Evolutionary conservation across 306 rosid genomes (phyloP).

Genomic region (Castanea sativa): DNA sequence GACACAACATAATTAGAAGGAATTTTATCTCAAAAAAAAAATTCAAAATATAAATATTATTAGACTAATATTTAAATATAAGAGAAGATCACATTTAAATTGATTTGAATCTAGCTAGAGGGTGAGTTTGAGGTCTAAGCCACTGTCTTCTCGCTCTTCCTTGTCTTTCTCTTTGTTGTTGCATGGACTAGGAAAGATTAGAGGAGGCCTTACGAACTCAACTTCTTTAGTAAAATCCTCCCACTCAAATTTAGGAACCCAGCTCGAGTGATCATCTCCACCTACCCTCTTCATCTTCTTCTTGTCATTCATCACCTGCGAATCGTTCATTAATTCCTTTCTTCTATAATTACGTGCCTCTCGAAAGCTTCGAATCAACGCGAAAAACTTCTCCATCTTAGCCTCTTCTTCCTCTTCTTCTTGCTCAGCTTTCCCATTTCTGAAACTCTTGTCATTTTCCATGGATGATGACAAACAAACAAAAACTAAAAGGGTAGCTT

Average conservation of each 20-base stretch:
- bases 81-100: too few relatives aligned
- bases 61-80: too few relatives aligned
- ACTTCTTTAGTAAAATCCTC: slow-evolving; percentile 39
- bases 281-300: slow-evolving; percentile 18
- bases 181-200: slow-evolving; percentile 6
- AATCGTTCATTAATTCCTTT: slow-evolving; percentile 21
- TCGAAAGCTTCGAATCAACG: slow-evolving; percentile 41
- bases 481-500: neutral
- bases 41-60: too few relatives aligned
- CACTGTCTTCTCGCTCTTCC: neutral
- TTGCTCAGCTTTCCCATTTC: neutral
- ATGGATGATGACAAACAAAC: neutral
- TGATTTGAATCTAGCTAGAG: slow-evolving; percentile 19
- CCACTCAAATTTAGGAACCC: slow-evolving; percentile 32
- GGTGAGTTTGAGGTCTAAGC: slow-evolving; percentile 41
- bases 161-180: neutral
- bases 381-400: slow-evolving; percentile 45
- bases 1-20: too few relatives aligned
- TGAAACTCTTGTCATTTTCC: neutral
- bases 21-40: too few relatives aligned
- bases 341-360: slow-evolving; percentile 32
- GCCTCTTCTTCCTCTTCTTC: slow-evolving; percentile 23
- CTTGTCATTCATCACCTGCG: neutral
- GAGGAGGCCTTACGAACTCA: slow-evolving; percentile 22
- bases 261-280: neutral